Evolutionary conservation across 2,329 filamentous ascomycete species (phyloP), one percentile per base, ranked within the genome.

Genomic region (Trichoderma simmonsii): DNA sequence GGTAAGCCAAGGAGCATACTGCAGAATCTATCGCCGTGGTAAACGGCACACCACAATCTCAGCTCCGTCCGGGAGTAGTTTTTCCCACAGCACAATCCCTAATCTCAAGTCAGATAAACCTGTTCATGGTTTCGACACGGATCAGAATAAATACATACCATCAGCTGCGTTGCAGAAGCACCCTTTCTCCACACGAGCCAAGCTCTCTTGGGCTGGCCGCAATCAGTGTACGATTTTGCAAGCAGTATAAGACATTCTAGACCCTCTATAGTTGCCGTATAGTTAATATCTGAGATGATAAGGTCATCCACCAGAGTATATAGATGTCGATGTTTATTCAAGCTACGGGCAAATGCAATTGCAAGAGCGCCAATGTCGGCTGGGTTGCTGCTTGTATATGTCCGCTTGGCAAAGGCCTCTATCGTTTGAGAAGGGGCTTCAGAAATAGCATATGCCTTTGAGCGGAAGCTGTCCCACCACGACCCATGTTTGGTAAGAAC

Each of bases 1-100:
- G 74, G 83, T 6, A 85, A 78, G 12, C 83, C 83, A 8, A 85
- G 81, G 12, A 85, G 78, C 48, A 85, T 75, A 32, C 82, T 84
- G n/a, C 81, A 74, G 74, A 85, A 83, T 21, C 83, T 81, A 73
- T 85, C 83, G 11, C 79, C 75, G n/a, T 77, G 75, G 66, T 77
- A 78, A 8, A 79, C 59, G 21, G 71, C 28, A 36, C 32, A 69
- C 77, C 77, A 78, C 3, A 76, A 65, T 75, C 61, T 75, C 73
- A 21, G 78, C 80, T 39, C 75, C 59, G 28, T 79, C 77, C 21
- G 24, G 21, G 64, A 70, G 18, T 61, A 65, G 24, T 64, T 61
- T 24, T 32, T 51, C 3, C 56, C 71, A 30, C 61, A 64, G 12
- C 57, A 66, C 8, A 73, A n/a, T 9, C 67, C 73, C 73, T 73